A percentile compares a stretch with the other conserved stretches of the same genome.
These are phyloP conservation scores for Daedalea quercina DNA, from an alignment of 768 basidiomycete genomes.

Conservation along the genomic window DNA sequence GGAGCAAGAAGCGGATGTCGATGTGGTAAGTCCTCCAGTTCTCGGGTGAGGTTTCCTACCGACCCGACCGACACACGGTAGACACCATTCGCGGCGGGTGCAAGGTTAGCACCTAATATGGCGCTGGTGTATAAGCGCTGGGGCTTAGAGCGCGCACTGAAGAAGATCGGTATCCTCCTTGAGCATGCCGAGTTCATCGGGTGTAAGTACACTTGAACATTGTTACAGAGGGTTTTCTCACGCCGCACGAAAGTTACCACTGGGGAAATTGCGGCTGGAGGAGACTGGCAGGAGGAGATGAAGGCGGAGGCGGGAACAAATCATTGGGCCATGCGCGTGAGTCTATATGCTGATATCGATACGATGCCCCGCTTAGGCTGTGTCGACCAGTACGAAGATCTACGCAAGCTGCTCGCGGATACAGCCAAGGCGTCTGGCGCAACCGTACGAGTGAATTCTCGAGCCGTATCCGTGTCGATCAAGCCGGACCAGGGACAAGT, in stretches of 20 bases:
- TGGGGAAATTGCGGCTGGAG: constrained; percentile 37
- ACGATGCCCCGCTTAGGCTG: not conserved
- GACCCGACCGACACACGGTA: not conserved
- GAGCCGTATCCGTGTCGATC: constrained; percentile 9
- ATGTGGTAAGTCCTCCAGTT: constrained; percentile 15
- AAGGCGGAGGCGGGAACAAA: constrained; percentile 41
- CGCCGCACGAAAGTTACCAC: constrained; percentile 29
- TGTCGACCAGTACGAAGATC: constrained; percentile 23
- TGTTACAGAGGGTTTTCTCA: not conserved
- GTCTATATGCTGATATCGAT: constrained; percentile 10
- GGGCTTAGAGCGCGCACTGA: constrained; percentile 41
- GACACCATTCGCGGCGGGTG: constrained; percentile 26
- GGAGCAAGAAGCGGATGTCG: constrained; percentile 21
- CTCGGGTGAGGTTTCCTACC: not conserved
- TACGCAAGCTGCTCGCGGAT: constrained; percentile 21
- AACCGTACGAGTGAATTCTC: constrained; percentile 8
- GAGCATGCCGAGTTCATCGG: constrained; percentile 14
- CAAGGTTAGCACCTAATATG: constrained; percentile 51
- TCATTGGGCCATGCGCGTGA: constrained; percentile 41
- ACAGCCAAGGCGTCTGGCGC: constrained; percentile 14
- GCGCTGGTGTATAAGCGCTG: constrained; percentile 49
- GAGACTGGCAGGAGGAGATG: constrained; percentile 41
- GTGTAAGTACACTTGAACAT: constrained; percentile 3
- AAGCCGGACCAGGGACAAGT: constrained; percentile 12
- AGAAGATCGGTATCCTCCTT: constrained; percentile 23